Evolutionary conservation across 805 yeast genomes (phyloP), one percentile per base, ranked within the genome.

Genomic region (Saitoella complicata): DNA sequence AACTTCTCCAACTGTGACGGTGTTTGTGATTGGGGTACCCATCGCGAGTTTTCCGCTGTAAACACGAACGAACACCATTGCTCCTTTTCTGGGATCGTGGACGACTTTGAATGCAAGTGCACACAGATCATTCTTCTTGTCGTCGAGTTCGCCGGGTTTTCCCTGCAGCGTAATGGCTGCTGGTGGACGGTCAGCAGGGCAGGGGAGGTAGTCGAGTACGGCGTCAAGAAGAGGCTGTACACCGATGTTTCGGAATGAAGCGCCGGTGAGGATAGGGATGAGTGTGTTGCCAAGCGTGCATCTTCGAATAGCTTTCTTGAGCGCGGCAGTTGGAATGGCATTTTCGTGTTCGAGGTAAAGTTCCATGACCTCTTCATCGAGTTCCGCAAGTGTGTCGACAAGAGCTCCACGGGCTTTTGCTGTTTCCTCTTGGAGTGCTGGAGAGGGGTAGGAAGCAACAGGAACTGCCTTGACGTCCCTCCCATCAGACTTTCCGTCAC

Each of bases 171-270:
- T 45, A 43, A 46, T 49, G 13, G 65, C 68, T 21, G 21, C 21
- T 2, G 70, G 52, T 1, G 58, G 57, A 0, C 70, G 67, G 49
- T 86, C 86, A 2, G 71, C 51, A 1, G 97, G 97, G 1, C 86
- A 76, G 0, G 98, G 97, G 11, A 91, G 63, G 54, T 72, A 91
- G 45, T 73, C 71, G 1, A 76, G 71, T 8, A 87, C 71, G 0
- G 93, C 87, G 60, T 88, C 96, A 61, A 91, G 62, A 41, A 91
- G 64, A 1, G 97, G 95, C 58, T 91, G 97, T 2, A 91, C 94
- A 30, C 98, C 98, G 40, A 88, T 81, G 58, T 88, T 88, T 52
- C 70, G 73, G 62, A 88, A 91, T 45, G 95, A 81, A 1, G 96
- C 82, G 8, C 98, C 98, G 61, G 96, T 86, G 35, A 87, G 62